Evolutionary conservation across 495 filamentous ascomycete species (phyloP).

Genomic region (Penicillium fimorum): DNA sequence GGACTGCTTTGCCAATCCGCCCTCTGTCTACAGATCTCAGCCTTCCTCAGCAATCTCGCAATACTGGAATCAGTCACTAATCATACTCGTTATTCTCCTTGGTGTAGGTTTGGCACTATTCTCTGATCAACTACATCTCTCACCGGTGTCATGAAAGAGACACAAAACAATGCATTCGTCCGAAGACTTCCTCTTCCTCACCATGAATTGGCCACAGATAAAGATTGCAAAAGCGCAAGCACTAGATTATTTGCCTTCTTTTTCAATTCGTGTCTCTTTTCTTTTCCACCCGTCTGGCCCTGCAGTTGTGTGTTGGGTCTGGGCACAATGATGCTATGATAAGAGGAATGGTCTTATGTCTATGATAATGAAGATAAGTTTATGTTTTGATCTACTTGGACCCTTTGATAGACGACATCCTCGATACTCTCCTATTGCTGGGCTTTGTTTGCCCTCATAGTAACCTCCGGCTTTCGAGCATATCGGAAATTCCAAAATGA

Average conservation of each 20-base stretch:
- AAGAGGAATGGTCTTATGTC: constrained; percentile 28
- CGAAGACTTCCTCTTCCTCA: background rate
- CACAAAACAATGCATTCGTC: constrained; percentile 11
- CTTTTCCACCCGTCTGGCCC: constrained; percentile 16
- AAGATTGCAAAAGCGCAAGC: constrained; percentile 5
- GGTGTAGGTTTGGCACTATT: constrained; percentile 54
- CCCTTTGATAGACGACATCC: background rate
- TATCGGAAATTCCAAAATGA: background rate
- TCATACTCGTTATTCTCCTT: constrained; percentile 39
- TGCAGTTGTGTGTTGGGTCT: constrained; percentile 8
- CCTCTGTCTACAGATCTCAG: constrained; percentile 22
- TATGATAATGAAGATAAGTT: constrained; percentile 34
- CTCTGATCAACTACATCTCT: constrained; percentile 39
- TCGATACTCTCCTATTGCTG: background rate
- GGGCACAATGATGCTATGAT: constrained; percentile 33
- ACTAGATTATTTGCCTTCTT: constrained; percentile 11
- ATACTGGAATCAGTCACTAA: constrained; percentile 38
- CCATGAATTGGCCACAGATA: constrained; percentile 4
- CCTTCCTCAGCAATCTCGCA: constrained; percentile 17
- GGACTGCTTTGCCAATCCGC: constrained; percentile 24
- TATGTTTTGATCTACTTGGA: constrained; percentile 2
- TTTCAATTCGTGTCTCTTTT: constrained; percentile 11
- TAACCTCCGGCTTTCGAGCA: background rate
- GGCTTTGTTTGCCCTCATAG: background rate
- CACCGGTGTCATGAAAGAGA: constrained; percentile 23